Conservation (phyloP, 2,329 filamentous ascomycete genomes). For the Sporothrix schenckii region DNA sequence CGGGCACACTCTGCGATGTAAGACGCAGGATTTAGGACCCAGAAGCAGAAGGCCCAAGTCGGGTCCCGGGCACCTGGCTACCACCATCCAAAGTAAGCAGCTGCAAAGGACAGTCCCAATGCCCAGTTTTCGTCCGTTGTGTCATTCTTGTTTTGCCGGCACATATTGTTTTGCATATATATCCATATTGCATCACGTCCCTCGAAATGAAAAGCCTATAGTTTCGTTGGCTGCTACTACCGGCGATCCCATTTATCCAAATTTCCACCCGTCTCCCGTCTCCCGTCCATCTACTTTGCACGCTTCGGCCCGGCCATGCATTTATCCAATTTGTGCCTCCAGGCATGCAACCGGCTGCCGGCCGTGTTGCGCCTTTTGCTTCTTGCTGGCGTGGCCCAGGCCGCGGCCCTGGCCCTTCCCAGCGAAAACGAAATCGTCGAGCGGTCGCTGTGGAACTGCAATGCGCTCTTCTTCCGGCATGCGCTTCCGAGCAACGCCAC, state of each 20-base stretch:
- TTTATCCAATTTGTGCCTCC: not conserved
- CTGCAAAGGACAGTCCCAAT: not conserved
- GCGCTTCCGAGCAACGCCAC: conserved; percentile 25
- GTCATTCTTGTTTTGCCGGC: not conserved
- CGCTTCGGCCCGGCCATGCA: not conserved
- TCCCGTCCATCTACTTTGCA: not conserved
- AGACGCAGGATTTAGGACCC: not conserved
- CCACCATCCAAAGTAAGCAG: not conserved
- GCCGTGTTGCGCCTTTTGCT: not conserved
- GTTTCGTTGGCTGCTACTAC: not conserved
- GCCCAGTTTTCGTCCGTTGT: not conserved
- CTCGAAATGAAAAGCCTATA: not conserved
- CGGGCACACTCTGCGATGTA: not conserved
- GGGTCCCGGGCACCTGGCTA: not conserved
- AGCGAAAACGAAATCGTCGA: not conserved
- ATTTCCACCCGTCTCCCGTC: not conserved
- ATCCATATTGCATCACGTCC: not conserved
- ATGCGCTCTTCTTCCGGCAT: conserved; percentile 6
- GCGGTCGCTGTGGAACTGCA: conserved; percentile 16
- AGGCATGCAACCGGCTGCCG: not conserved
- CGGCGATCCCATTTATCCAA: not conserved
- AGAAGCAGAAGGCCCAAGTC: not conserved
- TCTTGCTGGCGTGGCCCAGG: not conserved
- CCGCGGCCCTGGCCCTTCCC: not conserved
- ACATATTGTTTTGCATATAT: not conserved